A percentile compares a stretch with the other conserved stretches of the same genome.
Evolutionary conservation across 2,329 filamentous ascomycete genomes (phyloP).

Genomic region (Penicillium decumbens): DNA sequence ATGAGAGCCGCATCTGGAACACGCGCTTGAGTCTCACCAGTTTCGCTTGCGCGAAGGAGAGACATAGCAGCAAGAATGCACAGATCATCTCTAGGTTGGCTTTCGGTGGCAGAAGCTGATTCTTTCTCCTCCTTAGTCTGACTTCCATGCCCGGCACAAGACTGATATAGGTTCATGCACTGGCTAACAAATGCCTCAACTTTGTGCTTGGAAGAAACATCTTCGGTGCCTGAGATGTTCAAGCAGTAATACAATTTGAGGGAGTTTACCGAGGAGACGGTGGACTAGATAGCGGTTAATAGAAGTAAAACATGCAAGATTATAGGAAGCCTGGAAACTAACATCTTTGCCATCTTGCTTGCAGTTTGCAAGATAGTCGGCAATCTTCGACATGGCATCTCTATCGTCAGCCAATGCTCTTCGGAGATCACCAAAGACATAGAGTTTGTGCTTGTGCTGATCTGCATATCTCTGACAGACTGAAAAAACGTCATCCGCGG

Average conservation of each 20-base stretch:
- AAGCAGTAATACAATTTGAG: constrained; percentile 44
- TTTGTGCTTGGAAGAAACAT: constrained; percentile 22
- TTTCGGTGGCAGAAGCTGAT: constrained; percentile 38
- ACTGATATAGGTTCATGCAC: constrained; percentile 36
- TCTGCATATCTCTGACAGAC: constrained; percentile 42
- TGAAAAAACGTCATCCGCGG: constrained; percentile 32
- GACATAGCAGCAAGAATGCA: constrained; percentile 43
- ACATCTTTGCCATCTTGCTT: constrained; percentile 23
- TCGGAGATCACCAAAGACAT: constrained; percentile 45
- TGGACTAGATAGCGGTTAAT: constrained; percentile 16
- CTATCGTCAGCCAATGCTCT: constrained; percentile 28
- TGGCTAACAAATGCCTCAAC: constrained; percentile 38
- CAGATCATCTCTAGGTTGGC: constrained; percentile 43
- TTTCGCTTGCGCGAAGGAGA: constrained; percentile 32
- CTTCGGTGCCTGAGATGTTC: constrained; percentile 31
- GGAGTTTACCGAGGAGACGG: constrained; percentile 39
- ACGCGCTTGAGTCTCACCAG: constrained; percentile 15
- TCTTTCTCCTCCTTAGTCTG: constrained; percentile 5
- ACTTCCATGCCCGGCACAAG: background rate
- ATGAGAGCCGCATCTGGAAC: constrained; percentile 32
- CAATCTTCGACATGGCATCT: constrained; percentile 23
- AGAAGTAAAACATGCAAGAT: background rate
- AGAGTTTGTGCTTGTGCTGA: constrained; percentile 40
- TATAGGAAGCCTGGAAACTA: constrained; percentile 5
- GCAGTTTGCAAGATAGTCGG: constrained; percentile 23